Evolutionary conservation across 202 grass and related monocot genomes (phyloP).

Genomic region (Cymbopogon flexuosus): DNA sequence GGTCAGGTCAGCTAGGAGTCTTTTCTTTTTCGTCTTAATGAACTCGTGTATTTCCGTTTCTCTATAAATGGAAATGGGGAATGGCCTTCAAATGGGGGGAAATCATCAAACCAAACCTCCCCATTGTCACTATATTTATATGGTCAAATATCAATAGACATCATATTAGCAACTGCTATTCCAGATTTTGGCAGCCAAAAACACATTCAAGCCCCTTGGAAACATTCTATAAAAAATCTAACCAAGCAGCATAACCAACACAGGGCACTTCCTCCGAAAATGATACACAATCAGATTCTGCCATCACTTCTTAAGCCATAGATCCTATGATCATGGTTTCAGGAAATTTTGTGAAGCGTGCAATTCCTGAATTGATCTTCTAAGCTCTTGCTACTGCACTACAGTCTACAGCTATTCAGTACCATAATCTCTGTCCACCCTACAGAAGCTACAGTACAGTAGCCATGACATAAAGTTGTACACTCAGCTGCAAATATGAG

Average conservation of each 20-base stretch:
- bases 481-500: background rate
- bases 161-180: background rate
- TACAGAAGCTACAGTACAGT: background rate
- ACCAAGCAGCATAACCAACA: background rate
- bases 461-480: background rate
- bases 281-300: background rate
- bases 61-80: too few relatives aligned
- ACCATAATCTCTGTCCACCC: background rate
- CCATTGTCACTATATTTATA: background rate
- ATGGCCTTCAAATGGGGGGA: too few relatives aligned
- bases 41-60: too few relatives aligned
- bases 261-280: background rate
- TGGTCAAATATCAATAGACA: background rate
- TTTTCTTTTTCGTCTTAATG: too few relatives aligned
- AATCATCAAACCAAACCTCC: background rate
- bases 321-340: background rate
- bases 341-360: background rate
- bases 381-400: background rate
- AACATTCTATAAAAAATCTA: background rate
- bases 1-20: too few relatives aligned
- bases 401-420: background rate
- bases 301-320: background rate
- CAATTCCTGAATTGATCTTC: background rate
- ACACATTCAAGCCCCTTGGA: background rate
- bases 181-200: slow-evolving; percentile 16